Conservation (phyloP, 345 rosid genomes). For the Cardamine chenopodiifolia region DNA sequence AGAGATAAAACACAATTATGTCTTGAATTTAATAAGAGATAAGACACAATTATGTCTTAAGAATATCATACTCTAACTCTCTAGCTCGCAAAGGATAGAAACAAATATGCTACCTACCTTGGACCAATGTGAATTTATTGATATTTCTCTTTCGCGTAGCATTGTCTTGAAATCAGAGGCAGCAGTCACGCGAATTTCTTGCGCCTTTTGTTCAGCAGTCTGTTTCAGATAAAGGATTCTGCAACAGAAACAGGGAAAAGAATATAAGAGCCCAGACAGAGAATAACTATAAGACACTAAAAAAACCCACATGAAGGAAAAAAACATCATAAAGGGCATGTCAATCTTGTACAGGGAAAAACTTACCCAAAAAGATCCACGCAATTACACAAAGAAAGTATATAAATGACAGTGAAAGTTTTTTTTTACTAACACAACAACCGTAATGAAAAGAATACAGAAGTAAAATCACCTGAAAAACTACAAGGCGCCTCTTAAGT, state of each 20-base stretch:
- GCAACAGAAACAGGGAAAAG: conserved; percentile 34
- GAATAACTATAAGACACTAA: not conserved
- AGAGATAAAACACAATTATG: not conserved
- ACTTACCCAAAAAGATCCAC: not conserved
- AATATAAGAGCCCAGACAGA: not conserved
- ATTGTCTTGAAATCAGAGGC: conserved; percentile 77
- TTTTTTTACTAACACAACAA: not conserved
- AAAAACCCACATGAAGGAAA: not conserved
- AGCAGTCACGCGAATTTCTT: conserved; percentile 67
- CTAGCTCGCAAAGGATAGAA: conserved; percentile 13
- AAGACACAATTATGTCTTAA: too few species aligned
- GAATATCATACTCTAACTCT: conserved; percentile 1
- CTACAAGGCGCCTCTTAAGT: not conserved
- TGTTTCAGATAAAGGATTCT: conserved; percentile 79
- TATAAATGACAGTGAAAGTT: not conserved
- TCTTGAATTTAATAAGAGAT: not conserved
- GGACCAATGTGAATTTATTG: conserved; percentile 78
- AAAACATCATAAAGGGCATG: not conserved
- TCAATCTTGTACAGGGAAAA: not conserved
- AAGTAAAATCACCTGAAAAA: not conserved
- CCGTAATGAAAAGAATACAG: not conserved
- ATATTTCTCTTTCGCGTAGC: conserved; percentile 79
- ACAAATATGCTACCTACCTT: conserved; percentile 57
- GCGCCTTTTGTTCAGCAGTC: conserved; percentile 78
- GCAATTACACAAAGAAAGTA: not conserved